phyloP scores from a whole-genome alignment of 2,329 filamentous ascomycete genomes.

The Stenocarpella maydis region DNA sequence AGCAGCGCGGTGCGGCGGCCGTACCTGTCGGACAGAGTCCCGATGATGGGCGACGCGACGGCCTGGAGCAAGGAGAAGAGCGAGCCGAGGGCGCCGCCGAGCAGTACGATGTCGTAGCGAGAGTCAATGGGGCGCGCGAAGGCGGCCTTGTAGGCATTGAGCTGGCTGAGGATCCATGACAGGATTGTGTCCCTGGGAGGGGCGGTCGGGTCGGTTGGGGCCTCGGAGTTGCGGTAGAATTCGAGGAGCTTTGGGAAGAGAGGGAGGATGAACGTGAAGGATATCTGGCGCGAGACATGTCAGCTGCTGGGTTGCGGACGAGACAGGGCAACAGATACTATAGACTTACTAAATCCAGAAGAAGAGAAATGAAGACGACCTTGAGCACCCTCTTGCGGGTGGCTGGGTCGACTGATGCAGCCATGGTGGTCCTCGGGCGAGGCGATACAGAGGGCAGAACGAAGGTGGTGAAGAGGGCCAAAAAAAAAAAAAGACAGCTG shows the following conservation, averaged over 20 bases:
- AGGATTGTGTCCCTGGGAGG: slow-evolving; percentile 70
- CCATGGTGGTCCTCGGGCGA: slow-evolving; percentile 44
- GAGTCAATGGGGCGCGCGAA: slow-evolving; percentile 94
- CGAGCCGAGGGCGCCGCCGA: slow-evolving; percentile 92
- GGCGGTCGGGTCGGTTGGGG: slow-evolving; percentile 53
- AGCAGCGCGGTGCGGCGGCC: slow-evolving; percentile 88
- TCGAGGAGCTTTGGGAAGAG: slow-evolving; percentile 94
- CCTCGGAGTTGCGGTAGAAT: slow-evolving; percentile 91
- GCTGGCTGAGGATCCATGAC: slow-evolving; percentile 78
- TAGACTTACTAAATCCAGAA: slow-evolving; percentile 82
- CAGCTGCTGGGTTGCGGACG: slow-evolving; percentile 30
- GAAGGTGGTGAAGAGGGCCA: background rate
- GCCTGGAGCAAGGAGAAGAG: slow-evolving; percentile 92
- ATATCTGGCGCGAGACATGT: slow-evolving; percentile 68
- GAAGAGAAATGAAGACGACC: slow-evolving; percentile 87
- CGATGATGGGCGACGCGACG: slow-evolving; percentile 90
- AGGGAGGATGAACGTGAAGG: slow-evolving; percentile 97
- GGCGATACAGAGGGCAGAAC: background rate
- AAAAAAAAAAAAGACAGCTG: background rate
- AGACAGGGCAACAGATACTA: background rate
- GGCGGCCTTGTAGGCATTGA: slow-evolving; percentile 94
- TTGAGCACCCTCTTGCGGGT: slow-evolving; percentile 82
- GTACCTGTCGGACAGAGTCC: slow-evolving; percentile 85
- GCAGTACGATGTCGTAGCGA: slow-evolving; percentile 94
- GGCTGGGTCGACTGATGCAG: slow-evolving; percentile 55